Conservation (phyloP, 1,284 basidiomycete genomes). For the Papiliotrema laurentii region DNA sequence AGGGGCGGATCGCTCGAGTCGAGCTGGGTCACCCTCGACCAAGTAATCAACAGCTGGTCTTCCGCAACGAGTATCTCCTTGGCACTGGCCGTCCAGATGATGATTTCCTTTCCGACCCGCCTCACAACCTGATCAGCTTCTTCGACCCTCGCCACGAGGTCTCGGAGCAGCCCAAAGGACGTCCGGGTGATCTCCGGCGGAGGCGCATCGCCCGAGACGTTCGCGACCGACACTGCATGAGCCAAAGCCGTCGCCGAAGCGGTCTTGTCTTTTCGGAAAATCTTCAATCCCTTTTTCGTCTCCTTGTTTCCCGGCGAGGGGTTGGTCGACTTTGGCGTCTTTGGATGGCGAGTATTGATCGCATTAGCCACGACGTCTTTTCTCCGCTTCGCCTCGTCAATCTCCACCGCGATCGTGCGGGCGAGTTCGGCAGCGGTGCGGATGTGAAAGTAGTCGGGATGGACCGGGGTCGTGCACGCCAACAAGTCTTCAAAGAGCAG, state of each 20-base stretch:
- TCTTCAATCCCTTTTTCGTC: constrained; percentile 20
- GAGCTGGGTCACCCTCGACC: constrained; percentile 36
- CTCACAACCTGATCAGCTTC: constrained; percentile 34
- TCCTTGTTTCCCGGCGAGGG: constrained; percentile 4
- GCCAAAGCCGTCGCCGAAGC: constrained; percentile 6
- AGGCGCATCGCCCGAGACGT: constrained; percentile 3
- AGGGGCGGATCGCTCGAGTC: constrained; percentile 32
- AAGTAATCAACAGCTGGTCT: constrained; percentile 28
- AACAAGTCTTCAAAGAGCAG: constrained; percentile 75
- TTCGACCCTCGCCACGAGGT: constrained; percentile 31
- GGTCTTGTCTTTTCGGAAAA: constrained; percentile 43
- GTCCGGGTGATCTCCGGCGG: constrained; percentile 21
- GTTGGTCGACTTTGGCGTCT: constrained; percentile 4
- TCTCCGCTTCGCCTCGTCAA: constrained; percentile 80
- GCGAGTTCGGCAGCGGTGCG: constrained; percentile 63
- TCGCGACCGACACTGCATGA: neutral
- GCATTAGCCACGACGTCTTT: constrained; percentile 70
- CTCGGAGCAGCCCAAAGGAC: constrained; percentile 24
- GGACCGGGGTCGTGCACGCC: constrained; percentile 68
- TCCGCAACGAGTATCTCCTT: constrained; percentile 34
- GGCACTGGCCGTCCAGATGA: constrained; percentile 33
- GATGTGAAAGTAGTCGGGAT: constrained; percentile 68
- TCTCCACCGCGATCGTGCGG: constrained; percentile 71
- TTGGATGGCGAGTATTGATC: constrained; percentile 21
- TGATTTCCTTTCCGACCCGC: constrained; percentile 40